Evolutionary conservation across 139 green algal species (phyloP).

Genomic region (Penium margaritaceum): DNA sequence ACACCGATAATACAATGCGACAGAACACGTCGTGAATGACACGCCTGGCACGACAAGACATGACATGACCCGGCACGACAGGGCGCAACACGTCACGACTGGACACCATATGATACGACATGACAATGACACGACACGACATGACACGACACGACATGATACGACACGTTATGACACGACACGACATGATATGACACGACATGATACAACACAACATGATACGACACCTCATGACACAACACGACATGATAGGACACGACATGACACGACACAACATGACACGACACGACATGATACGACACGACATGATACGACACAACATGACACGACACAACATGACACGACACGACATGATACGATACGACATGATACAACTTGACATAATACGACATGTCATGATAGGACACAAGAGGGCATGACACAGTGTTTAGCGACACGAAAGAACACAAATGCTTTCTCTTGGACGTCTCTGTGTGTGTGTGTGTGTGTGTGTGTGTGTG

Average conservation of each 20-base stretch:
- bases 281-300: neutral
- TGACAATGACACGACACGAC: neutral
- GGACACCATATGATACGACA: neutral
- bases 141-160: neutral
- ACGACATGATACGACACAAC: too few species aligned
- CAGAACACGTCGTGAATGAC: too few species aligned
- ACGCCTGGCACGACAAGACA: slow-evolving; percentile 8
- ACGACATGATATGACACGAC: neutral
- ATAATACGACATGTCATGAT: neutral
- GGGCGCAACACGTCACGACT: neutral
- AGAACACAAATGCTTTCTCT: too few species aligned
- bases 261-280: neutral
- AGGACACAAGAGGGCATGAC: too few species aligned
- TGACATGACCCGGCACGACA: neutral
- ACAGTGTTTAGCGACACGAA: too few species aligned
- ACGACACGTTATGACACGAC: neutral
- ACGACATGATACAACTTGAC: neutral
- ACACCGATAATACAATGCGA: too few species aligned
- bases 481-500: too few species aligned
- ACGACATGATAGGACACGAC: neutral
- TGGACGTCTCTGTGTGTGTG: too few species aligned
- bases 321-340: neutral
- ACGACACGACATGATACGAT: neutral
- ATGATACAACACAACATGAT: neutral
- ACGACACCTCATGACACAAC: neutral